phyloP scores from a whole-genome alignment of 1,284 basidiomycete species.

The Inonotus obliquus region DNA sequence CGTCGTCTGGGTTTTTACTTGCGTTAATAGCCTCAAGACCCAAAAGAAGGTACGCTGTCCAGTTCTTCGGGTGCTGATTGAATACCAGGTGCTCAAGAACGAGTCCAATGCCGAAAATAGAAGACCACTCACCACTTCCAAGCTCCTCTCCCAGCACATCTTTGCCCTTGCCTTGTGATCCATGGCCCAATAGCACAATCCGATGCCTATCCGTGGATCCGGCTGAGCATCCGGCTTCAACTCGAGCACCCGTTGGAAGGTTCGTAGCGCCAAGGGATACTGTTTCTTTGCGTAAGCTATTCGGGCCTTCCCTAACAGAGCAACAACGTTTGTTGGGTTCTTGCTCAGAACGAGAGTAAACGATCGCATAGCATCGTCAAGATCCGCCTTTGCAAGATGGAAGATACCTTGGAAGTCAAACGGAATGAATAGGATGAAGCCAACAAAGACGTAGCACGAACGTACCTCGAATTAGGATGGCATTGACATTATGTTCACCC shows the following conservation, averaged over 20 bases:
- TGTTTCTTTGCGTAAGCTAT: slow-evolving; percentile 77
- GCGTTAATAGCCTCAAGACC: slow-evolving; percentile 80
- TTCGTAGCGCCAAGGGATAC: slow-evolving; percentile 71
- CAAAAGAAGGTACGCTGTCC: slow-evolving; percentile 75
- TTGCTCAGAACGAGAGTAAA: slow-evolving; percentile 80
- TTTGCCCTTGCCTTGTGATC: slow-evolving; percentile 76
- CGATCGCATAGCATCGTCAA: slow-evolving; percentile 73
- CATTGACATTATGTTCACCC: slow-evolving; percentile 46
- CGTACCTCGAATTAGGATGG: slow-evolving; percentile 67
- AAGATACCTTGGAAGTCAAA: slow-evolving; percentile 54
- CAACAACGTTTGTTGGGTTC: slow-evolving; percentile 80
- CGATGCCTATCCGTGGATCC: slow-evolving; percentile 91
- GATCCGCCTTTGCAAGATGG: slow-evolving; percentile 72
- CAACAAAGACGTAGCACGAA: slow-evolving; percentile 17
- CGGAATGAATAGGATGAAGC: slow-evolving; percentile 6
- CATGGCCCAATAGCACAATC: slow-evolving; percentile 86
- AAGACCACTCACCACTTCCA: slow-evolving; percentile 65
- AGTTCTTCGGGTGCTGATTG: slow-evolving; percentile 67
- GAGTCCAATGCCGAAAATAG: slow-evolving; percentile 15
- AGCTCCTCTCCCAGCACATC: slow-evolving; percentile 82
- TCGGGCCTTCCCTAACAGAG: slow-evolving; percentile 79
- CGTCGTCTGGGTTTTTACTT: slow-evolving; percentile 60
- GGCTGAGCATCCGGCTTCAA: slow-evolving; percentile 76
- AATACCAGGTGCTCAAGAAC: not conserved
- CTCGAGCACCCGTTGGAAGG: slow-evolving; percentile 80